Evolutionary conservation across 192 early-diverging fungal species (phyloP), one percentile per base, ranked within the genome.

Genomic region (Podila verticillata): DNA sequence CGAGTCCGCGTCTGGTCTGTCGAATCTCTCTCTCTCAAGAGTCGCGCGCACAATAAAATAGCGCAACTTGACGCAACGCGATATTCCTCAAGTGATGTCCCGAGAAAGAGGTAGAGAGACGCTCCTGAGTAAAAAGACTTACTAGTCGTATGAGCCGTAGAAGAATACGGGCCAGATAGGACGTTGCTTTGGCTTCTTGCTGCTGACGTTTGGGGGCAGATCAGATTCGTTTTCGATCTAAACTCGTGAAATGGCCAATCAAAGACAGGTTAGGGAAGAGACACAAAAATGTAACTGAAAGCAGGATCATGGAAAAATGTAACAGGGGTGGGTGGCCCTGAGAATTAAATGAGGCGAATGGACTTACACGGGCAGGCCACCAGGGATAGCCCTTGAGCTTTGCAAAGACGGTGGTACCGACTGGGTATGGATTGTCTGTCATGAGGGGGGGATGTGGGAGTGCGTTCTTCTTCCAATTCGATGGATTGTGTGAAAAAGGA

Each of bases 351-450:
- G 12, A 3, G 15, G 39, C 10, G 39, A 2, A 44, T 15, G 39
- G 39, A 44, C 84, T 87, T 84, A 88, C 89, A 65, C 84, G 78
- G 48, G 89, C 89, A 4, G 89, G 89, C 87, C 89, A 89, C 89
- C 89, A 89, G 39, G 87, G 87, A 58, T 84, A 88, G 2, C 89
- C 89, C 58, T 87, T 87, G 49, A 89, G 72, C 61, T 90, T 89
- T 59, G 87, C 88, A 77, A 88, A 89, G 48, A 90, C 87, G 26
- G 75, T 82, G 17, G 83, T 82, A 49, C 89, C 89, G 49, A 85
- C 82, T 10, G 83, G 62, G 68, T 88, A 86, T 3, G 65, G 62
- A 32, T 73, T 72, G 31, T 72, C 73, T 17, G 69, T 68, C 81
- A 82, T 80, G 60, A 15, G 39, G 17, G 39, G n/a, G 39, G 39